Evolutionary conservation across 208 protist species (phyloP), one percentile per base, ranked within the genome.

Genomic region (Plasmodiophora brassicae): DNA sequence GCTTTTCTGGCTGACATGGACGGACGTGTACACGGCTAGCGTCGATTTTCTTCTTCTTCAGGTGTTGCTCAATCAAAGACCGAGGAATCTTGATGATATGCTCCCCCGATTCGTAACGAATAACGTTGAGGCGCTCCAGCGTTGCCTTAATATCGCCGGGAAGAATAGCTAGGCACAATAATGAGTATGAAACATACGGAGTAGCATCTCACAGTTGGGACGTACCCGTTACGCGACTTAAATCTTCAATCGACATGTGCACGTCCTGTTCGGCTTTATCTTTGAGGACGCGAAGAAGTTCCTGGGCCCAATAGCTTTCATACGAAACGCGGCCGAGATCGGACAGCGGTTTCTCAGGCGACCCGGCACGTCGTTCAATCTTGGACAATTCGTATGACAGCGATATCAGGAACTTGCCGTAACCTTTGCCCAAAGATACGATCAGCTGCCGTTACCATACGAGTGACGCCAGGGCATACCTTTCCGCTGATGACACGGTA

Each of bases 271-370:
- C 1, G 35, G 1, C 8, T 39, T 71, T 39, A 0, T 83, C 35
- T 38, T n/a, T 90, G 5, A 97, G 84, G 28, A 93, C 90, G 8
- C 94, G 85, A 1, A 98, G 91, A 1, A 99, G 89, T 0, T 95
- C 92, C 78, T 95, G 85, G 36, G 88, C 53, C 92, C 92, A 94
- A 88, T 92, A 94, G 0, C 87, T 89, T 5, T 60, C 46, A 45
- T 93, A 94, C 0, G 85, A 86, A 0, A 89, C 45, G n/a, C 65
- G 38, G 5, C 98, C 98, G 38, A 99, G 91, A 92, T 99, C 98
- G 71, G 96, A 98, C 25, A 99, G 95, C 22, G 98, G 98, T 91
- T 97, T 98, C 91, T 99, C 98, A 1, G 98, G 98, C 1, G 96
- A 97, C 25, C 98, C 98, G 1, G 97, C 91, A 72, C 96, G 96